Evolutionary conservation across 2,329 filamentous ascomycete species (phyloP), one percentile per base, ranked within the genome.

Genomic region (Cryphonectria radicalis): DNA sequence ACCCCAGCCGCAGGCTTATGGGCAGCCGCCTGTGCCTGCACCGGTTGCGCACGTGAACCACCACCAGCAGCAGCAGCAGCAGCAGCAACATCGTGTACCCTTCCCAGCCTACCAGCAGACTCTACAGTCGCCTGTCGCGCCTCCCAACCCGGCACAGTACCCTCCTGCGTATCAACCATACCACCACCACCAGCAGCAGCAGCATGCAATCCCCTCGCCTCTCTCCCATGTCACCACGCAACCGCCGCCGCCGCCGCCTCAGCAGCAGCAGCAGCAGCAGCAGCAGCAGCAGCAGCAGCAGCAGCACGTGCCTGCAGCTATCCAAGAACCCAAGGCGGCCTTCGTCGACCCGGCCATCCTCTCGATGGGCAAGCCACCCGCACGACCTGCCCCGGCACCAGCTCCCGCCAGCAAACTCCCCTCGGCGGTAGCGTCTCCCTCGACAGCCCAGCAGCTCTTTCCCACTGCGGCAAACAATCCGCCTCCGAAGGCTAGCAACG

Each of bases 281-380:
- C 67, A 13, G 2, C 63, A 53, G n/a, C 43, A 14, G n/a, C 67
- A 57, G 35, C 67, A 70, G 37, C 63, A 63, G 37, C 50, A 32
- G 62, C 69, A 76, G 75, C 74, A 79, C 22, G 68, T 74, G 6
- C 70, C 79, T 28, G 22, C 59, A 32, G 70, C 77, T 25, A 62
- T 68, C 67, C 79, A 77, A 53, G 75, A 77, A 62, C 72, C 76
- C 67, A 79, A 82, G 74, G 75, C 82, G 42, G 76, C 84, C 0
- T 94, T 96, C 77, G 86, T 91, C n/a, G 93, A 97, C 76, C 93
- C 93, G 14, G 93, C 93, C 4, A 97, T 97, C 69, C 79, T 97
- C 63, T 94, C 93, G 78, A 88, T 93, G 66, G 84, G 84, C 32
- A 83, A 83, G 63, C 82, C 80, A 4, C 82, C 85, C 1, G 78